Conservation (phyloP, 2,329 filamentous ascomycete genomes). For the Teratosphaeria pseudoeucalypti region DNA sequence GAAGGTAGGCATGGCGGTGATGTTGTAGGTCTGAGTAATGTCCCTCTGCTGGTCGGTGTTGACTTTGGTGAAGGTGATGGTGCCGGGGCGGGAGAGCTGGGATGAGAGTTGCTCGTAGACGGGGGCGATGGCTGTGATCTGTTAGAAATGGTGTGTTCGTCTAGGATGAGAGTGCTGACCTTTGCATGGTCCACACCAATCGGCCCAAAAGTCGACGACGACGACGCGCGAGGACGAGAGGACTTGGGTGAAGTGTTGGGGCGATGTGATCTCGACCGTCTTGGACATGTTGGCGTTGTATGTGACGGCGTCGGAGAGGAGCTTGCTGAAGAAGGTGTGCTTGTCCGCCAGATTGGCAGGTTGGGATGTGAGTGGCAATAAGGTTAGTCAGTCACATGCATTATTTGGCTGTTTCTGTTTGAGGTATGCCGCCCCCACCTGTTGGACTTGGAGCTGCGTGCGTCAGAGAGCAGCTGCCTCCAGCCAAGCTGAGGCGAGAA, state of each 20-base stretch:
- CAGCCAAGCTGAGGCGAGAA: background rate
- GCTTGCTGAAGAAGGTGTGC: slow-evolving; percentile 3
- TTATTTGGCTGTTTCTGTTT: background rate
- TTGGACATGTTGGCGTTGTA: slow-evolving; percentile 31
- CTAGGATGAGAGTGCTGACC: background rate
- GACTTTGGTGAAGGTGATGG: slow-evolving; percentile 78
- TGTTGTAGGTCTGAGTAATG: slow-evolving; percentile 60
- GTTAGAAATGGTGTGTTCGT: slow-evolving; percentile 28
- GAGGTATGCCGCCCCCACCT: background rate
- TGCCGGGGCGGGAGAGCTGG: slow-evolving; percentile 58
- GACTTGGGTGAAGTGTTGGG: slow-evolving; percentile 48
- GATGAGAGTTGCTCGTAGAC: slow-evolving; percentile 67
- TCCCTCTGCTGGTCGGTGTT: slow-evolving; percentile 69
- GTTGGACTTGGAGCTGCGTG: background rate
- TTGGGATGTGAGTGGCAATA: background rate
- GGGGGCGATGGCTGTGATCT: slow-evolving; percentile 60
- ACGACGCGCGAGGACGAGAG: slow-evolving; percentile 67
- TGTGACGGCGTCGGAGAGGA: slow-evolving; percentile 2
- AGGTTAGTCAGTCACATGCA: background rate
- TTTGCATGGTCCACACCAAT: slow-evolving; percentile 77
- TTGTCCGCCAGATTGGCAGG: background rate
- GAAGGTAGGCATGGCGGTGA: slow-evolving; percentile 83
- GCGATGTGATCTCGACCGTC: slow-evolving; percentile 34
- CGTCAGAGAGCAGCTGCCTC: background rate
- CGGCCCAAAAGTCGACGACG: slow-evolving; percentile 82